phyloP scores from a whole-genome alignment of 164 flowering plant species.

The Magnolia kwangsiensis region DNA sequence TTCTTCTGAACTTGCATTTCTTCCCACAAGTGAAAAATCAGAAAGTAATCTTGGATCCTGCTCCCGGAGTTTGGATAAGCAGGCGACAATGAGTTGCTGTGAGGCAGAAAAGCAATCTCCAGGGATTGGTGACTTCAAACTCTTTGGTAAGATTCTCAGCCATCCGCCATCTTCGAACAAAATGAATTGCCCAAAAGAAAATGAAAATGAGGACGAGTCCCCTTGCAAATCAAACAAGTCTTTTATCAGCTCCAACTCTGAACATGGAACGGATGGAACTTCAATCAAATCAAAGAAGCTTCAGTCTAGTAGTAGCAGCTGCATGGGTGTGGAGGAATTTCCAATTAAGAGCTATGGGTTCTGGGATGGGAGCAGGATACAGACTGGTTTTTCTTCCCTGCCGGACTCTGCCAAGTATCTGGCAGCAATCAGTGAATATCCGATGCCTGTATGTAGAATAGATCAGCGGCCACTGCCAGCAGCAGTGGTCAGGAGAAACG shows the following conservation, averaged over 20 bases:
- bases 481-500: constrained; percentile 27
- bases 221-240: constrained; percentile 21
- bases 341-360: constrained; percentile 52
- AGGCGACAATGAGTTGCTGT: constrained; percentile 17
- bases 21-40: constrained; percentile 24
- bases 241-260: constrained; percentile 25
- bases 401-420: constrained; percentile 75
- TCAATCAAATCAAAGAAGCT: constrained; percentile 22
- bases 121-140: constrained; percentile 61
- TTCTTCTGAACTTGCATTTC: constrained; percentile 30
- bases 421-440: constrained; percentile 41
- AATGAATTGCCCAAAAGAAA: constrained; percentile 23
- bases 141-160: constrained; percentile 78
- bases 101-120: constrained; percentile 43
- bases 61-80: constrained; percentile 17
- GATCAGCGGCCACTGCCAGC: constrained; percentile 44
- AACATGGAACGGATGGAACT: constrained; percentile 27
- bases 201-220: constrained; percentile 19
- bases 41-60: constrained; percentile 21
- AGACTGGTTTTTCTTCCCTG: constrained; percentile 46
- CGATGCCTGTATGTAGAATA: constrained; percentile 35
- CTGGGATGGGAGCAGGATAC: constrained; percentile 77
- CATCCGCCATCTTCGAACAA: constrained; percentile 39
- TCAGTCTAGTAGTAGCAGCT: constrained; percentile 30
- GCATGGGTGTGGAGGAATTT: constrained; percentile 40